phyloP scores from a whole-genome alignment of 2,329 filamentous ascomycete genomes.

The Verticillium alfalfae region DNA sequence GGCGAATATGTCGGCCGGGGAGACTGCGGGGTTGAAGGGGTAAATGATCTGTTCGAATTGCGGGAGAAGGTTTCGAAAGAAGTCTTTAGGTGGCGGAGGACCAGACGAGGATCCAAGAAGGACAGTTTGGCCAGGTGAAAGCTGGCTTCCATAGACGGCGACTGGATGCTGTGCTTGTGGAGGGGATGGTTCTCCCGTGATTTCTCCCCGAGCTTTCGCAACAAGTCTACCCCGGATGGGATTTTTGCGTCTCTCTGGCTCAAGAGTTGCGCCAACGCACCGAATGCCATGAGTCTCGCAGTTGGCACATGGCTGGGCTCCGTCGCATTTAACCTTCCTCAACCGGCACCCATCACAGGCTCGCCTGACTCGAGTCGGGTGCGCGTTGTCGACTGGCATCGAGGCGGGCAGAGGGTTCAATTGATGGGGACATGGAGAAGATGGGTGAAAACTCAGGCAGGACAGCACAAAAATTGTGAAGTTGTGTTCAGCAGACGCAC shows the following conservation, averaged over 20 bases:
- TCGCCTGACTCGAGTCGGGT: not conserved
- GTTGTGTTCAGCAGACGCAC: too few relatives aligned
- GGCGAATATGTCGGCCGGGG: conserved; percentile 20
- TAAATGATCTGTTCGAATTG: conserved; percentile 29
- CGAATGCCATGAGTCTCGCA: conserved; percentile 26
- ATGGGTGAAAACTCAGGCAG: too few relatives aligned
- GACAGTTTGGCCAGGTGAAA: not conserved
- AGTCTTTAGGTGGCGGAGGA: conserved; percentile 15
- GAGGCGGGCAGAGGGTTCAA: not conserved
- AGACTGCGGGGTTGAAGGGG: conserved; percentile 27
- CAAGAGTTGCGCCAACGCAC: not conserved
- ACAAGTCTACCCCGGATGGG: not conserved
- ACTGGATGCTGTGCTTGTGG: not conserved
- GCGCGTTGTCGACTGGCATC: not conserved
- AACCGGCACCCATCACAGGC: conserved; percentile 32
- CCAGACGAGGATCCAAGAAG: not conserved
- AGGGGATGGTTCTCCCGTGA: not conserved
- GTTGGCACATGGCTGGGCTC: conserved; percentile 25
- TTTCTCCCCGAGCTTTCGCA: not conserved
- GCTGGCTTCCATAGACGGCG: not conserved
- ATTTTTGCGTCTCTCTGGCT: conserved; percentile 1
- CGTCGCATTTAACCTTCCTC: conserved; percentile 30
- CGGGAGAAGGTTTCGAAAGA: conserved; percentile 24
- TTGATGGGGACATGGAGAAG: not conserved
- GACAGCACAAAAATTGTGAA: too few relatives aligned